These are phyloP conservation scores for Diaporthe nobilis DNA, from an alignment of 2,329 filamentous ascomycete species.

Conservation along the genomic window DNA sequence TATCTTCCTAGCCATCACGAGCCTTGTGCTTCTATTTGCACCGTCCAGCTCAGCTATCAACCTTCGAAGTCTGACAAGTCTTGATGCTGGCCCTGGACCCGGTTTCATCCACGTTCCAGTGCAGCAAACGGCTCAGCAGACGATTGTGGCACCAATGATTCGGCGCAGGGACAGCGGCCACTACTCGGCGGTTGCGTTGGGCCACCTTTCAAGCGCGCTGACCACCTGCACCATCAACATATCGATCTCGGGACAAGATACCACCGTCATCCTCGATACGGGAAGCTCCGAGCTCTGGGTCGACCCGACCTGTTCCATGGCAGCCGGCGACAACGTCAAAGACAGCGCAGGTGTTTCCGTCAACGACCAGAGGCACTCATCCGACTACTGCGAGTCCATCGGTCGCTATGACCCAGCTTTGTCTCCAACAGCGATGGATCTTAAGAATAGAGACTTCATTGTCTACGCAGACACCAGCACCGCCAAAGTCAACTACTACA, in stretches of 20 bases:
- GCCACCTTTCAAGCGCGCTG: background rate
- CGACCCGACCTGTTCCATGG: conserved; percentile 36
- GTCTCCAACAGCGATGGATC: conserved; percentile 10
- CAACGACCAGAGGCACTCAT: background rate
- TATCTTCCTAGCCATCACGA: background rate
- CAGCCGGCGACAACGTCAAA: background rate
- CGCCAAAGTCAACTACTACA: background rate
- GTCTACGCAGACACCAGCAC: background rate
- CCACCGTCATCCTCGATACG: conserved; percentile 47
- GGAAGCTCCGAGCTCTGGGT: conserved; percentile 46
- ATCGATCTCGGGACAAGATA: conserved; percentile 22
- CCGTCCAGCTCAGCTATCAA: background rate
- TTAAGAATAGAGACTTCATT: background rate
- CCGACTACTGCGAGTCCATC: conserved; percentile 19
- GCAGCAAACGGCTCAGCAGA: background rate
- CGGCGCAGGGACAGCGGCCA: background rate
- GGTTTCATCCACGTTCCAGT: conserved; percentile 12
- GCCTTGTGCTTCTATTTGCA: conserved; percentile 1
- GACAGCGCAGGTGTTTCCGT: too few species aligned
- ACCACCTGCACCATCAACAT: conserved; percentile 25
- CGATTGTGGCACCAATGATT: background rate
- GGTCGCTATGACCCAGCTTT: conserved; percentile 23
- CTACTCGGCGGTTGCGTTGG: background rate
- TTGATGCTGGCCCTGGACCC: background rate
- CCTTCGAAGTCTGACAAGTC: background rate